phyloP scores from a whole-genome alignment of 768 basidiomycete species.

The Chalciporus chontae region DNA sequence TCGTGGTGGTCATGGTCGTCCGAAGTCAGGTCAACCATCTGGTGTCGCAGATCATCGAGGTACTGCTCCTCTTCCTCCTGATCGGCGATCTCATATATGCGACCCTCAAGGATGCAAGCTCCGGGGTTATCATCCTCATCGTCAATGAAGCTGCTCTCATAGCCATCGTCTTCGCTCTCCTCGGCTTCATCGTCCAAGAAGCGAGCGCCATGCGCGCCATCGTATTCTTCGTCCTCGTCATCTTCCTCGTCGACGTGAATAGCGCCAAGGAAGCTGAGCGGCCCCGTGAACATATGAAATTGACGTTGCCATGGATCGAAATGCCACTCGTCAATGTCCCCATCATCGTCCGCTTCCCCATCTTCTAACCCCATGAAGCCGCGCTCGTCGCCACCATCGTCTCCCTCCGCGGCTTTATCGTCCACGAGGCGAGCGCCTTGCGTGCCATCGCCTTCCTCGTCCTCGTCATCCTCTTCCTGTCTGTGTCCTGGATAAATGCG shows the following conservation, averaged over 20 bases:
- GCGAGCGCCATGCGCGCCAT: constrained; percentile 3
- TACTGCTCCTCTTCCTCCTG: constrained; percentile 11
- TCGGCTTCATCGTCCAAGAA: constrained; percentile 16
- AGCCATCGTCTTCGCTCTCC: constrained; percentile 36
- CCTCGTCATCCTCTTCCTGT: constrained; percentile 23
- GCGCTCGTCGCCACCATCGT: constrained; percentile 28
- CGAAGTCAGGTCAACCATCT: constrained; percentile 3
- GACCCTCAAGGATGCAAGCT: constrained; percentile 1
- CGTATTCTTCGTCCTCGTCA: constrained; percentile 19
- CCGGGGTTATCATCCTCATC: constrained; percentile 34
- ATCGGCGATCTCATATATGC: constrained; percentile 25
- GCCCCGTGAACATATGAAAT: constrained; percentile 14
- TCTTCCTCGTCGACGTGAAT: constrained; percentile 22
- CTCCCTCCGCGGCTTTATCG: constrained; percentile 32
- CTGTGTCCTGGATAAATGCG: constrained; percentile 56
- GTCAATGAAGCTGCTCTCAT: constrained; percentile 57
- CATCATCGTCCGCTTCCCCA: constrained; percentile 34
- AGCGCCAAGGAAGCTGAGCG: constrained; percentile 16
- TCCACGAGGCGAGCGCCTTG: too few relatives aligned
- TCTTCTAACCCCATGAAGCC: constrained; percentile 32
- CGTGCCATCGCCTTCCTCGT: constrained; percentile 31
- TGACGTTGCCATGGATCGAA: constrained; percentile 18
- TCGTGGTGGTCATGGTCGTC: constrained; percentile 8
- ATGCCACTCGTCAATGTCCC: constrained; percentile 22
- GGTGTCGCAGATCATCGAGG: neutral